Conservation (phyloP, 169 alveolate genomes). For the Plasmodium sp. region DNA sequence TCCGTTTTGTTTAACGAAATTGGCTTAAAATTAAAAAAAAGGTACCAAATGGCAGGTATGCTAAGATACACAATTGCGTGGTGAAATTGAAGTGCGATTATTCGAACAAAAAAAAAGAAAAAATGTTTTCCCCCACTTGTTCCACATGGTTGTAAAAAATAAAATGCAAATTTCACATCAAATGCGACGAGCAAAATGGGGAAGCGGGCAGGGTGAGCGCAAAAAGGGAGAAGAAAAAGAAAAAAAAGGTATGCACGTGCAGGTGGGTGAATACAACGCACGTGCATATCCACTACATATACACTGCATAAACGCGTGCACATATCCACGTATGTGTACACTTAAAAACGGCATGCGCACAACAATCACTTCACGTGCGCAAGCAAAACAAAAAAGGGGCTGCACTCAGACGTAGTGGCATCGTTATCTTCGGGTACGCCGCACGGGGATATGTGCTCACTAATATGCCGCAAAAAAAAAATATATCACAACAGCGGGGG, state of each 20-base stretch:
- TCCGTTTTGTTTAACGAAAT: neutral
- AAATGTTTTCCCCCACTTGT: neutral
- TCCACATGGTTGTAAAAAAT: neutral
- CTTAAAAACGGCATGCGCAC: conserved; percentile 19
- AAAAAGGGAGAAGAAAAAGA: conserved; percentile 15
- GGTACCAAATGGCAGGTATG: neutral
- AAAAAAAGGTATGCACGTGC: neutral
- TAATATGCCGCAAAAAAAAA: neutral
- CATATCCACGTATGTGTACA: conserved; percentile 4
- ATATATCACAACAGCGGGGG: neutral
- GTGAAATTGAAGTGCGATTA: neutral
- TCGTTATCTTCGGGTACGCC: neutral
- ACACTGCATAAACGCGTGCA: neutral
- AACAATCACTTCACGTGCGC: conserved; percentile 19
- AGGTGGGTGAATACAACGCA: neutral
- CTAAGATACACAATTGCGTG: neutral
- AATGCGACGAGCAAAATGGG: neutral
- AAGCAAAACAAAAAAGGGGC: conserved; percentile 22
- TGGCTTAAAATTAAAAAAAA: conserved; percentile 1
- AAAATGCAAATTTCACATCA: neutral
- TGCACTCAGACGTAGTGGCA: neutral
- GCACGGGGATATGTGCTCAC: neutral
- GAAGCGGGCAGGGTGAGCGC: neutral
- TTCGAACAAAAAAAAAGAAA: conserved; percentile 10
- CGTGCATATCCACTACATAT: neutral